phyloP scores from a whole-genome alignment of 768 basidiomycete genomes.

The Tricholoma sp. region DNA sequence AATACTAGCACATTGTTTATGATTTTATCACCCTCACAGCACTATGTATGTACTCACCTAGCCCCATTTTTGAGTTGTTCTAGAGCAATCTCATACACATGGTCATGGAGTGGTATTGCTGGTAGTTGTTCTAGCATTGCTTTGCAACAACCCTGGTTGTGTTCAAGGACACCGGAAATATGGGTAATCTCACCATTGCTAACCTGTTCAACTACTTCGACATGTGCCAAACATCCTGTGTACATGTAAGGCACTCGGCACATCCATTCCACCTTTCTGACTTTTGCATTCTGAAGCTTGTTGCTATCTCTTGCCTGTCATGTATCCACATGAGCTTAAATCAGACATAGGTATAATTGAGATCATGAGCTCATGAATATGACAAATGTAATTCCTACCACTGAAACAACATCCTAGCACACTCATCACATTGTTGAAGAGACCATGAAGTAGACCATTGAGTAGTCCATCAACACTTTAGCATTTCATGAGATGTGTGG shows the following conservation, averaged over 20 bases:
- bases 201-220: too few species aligned
- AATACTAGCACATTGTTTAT: neutral
- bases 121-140: neutral
- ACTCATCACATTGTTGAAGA: too few species aligned
- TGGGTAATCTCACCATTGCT: too few species aligned
- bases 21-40: neutral
- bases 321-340: neutral
- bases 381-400: too few species aligned
- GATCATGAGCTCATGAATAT: too few species aligned
- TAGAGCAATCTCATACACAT: neutral
- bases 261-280: neutral
- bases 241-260: neutral
- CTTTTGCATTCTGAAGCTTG: neutral
- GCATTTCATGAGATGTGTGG: neutral
- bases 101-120: neutral
- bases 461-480: neutral
- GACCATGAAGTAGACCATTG: neutral
- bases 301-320: neutral
- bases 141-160: neutral
- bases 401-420: too few species aligned
- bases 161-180: neutral
- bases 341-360: neutral
- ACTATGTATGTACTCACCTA: neutral
- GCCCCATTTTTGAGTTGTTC: neutral
- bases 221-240: too few species aligned